Percentiles rank a stretch among this genome's conserved stretches.
phyloP scores from a whole-genome alignment of 768 basidiomycete species.

The Leccinum boreale region DNA sequence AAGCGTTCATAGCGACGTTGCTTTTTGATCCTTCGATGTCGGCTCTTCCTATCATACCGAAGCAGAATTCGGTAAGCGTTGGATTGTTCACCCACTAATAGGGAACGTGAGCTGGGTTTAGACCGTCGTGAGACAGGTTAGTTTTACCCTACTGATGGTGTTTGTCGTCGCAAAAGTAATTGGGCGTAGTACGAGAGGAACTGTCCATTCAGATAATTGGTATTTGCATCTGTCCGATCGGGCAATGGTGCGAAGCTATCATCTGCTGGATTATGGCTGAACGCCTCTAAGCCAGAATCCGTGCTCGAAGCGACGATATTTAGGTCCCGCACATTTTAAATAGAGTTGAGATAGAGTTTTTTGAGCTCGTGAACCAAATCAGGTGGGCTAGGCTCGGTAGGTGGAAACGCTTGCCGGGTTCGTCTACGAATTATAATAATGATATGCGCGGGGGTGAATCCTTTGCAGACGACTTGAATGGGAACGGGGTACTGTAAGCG shows the following conservation, averaged over 20 bases:
- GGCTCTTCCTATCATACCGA: constrained; percentile 80
- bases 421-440: constrained; percentile 56
- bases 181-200: constrained; percentile 82
- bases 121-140: constrained; percentile 84
- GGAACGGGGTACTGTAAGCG: constrained; percentile 72
- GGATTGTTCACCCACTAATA: constrained; percentile 81
- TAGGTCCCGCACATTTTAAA: constrained; percentile 48
- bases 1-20: constrained; percentile 83
- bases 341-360: constrained; percentile 46
- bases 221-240: constrained; percentile 77
- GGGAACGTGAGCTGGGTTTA: constrained; percentile 81
- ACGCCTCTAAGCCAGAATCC: constrained; percentile 82
- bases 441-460: constrained; percentile 71
- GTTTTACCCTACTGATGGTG: constrained; percentile 83
- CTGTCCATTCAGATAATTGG: constrained; percentile 81
- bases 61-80: constrained; percentile 79
- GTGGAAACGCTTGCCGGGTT: constrained; percentile 47
- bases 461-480: constrained; percentile 79
- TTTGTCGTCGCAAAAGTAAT: constrained; percentile 68
- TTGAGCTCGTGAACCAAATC: constrained; percentile 61
- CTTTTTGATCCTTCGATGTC: constrained; percentile 82
- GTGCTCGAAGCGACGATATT: constrained; percentile 73
- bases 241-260: constrained; percentile 79
- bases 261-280: constrained; percentile 84
- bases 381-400: constrained; percentile 44